phyloP scores from a whole-genome alignment of 768 basidiomycete species.

The Tephrocybe sp. region DNA sequence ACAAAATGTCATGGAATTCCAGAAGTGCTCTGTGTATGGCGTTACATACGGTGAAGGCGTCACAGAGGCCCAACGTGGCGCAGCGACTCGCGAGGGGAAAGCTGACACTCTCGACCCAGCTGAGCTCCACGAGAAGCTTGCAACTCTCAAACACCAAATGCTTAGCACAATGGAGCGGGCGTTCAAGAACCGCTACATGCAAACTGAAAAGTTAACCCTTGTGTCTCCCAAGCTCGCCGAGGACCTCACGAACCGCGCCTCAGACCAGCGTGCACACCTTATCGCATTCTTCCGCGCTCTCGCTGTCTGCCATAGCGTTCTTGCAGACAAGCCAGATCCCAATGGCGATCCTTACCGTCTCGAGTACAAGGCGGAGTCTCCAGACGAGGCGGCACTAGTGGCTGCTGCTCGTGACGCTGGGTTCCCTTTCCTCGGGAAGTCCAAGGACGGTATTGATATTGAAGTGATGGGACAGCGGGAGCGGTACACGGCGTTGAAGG shows the following conservation, averaged over 20 bases:
- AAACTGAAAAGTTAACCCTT: conserved; percentile 79
- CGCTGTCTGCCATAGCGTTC: conserved; percentile 91
- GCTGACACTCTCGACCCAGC: conserved; percentile 64
- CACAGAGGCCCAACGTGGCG: conserved; percentile 94
- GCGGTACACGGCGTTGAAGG: conserved; percentile 73
- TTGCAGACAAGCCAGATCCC: conserved; percentile 75
- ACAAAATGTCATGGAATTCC: conserved; percentile 98
- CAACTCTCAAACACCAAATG: conserved; percentile 73
- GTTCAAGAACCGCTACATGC: conserved; percentile 89
- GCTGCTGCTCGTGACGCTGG: conserved; percentile 90
- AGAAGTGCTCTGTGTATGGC: conserved; percentile 88
- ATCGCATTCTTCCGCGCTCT: conserved; percentile 92
- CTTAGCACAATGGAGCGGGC: conserved; percentile 65
- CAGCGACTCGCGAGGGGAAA: conserved; percentile 80
- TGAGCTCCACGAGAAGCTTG: conserved; percentile 70
- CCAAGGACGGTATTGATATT: conserved; percentile 78
- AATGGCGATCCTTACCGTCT: conserved; percentile 58
- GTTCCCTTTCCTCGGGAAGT: conserved; percentile 83
- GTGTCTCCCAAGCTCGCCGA: conserved; percentile 84
- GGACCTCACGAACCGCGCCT: conserved; percentile 64
- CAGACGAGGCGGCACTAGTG: conserved; percentile 94
- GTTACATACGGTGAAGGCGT: conserved; percentile 89
- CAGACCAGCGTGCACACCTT: conserved; percentile 63
- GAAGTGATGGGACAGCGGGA: conserved; percentile 91
- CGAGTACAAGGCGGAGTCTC: conserved; percentile 95